Base-by-base conservation (phyloP, 116 monocot genomes). In the Dioscorea cayenensis region DNA sequence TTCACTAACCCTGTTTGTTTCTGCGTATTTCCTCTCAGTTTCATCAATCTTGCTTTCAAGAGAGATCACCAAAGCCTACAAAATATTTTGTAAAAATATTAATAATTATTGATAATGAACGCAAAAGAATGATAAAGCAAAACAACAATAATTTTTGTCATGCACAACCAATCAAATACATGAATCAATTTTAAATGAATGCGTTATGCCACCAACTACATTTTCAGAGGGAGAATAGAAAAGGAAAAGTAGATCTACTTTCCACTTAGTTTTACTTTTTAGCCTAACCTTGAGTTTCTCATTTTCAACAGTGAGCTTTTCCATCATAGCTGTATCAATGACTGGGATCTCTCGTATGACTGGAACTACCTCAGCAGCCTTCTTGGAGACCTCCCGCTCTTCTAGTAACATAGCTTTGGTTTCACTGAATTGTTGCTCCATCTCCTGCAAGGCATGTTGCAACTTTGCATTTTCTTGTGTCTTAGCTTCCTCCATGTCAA, bases 401-500 rank as follows among this genome's bases (percentile, higher is more conserved):
- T 91, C 85, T 36, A 79, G 43, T 22, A 99, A 75, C 81, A 87
- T 77, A 67, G 71, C 69, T 82, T 81, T 91, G 13, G 99, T 81
- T 74, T 91, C 94, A 18, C 84, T 84, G 66, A 81, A 83, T 65
- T 94, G 74, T 27, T 76, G 71, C 66, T 87, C 76, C 84, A 89
- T 84, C 48, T 91, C 85, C 38, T 86, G 78, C 71, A 99, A 78
- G 14, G 87, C 78, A 70, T 77, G 74, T 80, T 91, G 87, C 71
- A 99, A 68, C 70, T 86, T 94, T 50, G 86, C 73, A 79, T 91
- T 94, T 82, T 99, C 99, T 81, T 89, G 89, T 68, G 82, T 83
- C 75, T 99, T 99, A 18, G 89, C 78, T 77, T 91, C 94, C 75
- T 94, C 99, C 70, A 94, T 67, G 65, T 99, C 91, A 81, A 76